phyloP scores from a whole-genome alignment of 108 stramenopile genomes.

The Nitzschia putrida region DNA sequence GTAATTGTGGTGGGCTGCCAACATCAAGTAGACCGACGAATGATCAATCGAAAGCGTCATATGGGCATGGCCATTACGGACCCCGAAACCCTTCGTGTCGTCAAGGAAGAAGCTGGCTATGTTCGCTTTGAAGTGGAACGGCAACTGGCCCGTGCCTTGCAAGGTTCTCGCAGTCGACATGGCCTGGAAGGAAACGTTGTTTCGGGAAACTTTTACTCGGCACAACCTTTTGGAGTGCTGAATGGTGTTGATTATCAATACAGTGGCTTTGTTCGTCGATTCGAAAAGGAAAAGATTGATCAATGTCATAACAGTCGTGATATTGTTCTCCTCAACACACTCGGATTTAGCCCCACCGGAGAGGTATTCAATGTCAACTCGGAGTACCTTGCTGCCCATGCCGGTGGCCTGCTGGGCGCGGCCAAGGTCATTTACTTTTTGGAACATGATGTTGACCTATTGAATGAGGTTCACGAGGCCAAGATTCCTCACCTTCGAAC shows the following conservation, averaged over 20 bases:
- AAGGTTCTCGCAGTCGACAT: slow-evolving; percentile 46
- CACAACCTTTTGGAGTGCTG: slow-evolving; percentile 83
- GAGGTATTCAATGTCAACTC: slow-evolving; percentile 94
- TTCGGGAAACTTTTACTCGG: slow-evolving; percentile 85
- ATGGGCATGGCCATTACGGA: slow-evolving; percentile 85
- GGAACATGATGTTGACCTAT: slow-evolving; percentile 47
- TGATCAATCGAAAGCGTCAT: slow-evolving; percentile 47
- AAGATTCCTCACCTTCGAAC: slow-evolving; percentile 77
- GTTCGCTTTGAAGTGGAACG: slow-evolving; percentile 95
- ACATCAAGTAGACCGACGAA: slow-evolving; percentile 74
- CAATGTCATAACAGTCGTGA: slow-evolving; percentile 81
- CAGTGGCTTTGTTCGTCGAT: slow-evolving; percentile 88
- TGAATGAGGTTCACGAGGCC: slow-evolving; percentile 67
- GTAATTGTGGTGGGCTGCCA: slow-evolving; percentile 70
- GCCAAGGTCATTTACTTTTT: slow-evolving; percentile 89
- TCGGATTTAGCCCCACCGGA: slow-evolving; percentile 89
- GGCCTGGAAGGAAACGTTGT: slow-evolving; percentile 72
- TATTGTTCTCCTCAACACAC: slow-evolving; percentile 87
- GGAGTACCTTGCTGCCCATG: slow-evolving; percentile 76
- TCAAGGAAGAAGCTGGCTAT: slow-evolving; percentile 93
- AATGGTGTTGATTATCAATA: slow-evolving; percentile 84
- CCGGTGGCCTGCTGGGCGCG: slow-evolving; percentile 79
- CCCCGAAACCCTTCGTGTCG: slow-evolving; percentile 73
- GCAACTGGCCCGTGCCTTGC: slow-evolving; percentile 78
- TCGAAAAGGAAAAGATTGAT: slow-evolving; percentile 86